Evolutionary conservation across 345 rosid genomes (phyloP).

Genomic region (Lepidium africanum): DNA sequence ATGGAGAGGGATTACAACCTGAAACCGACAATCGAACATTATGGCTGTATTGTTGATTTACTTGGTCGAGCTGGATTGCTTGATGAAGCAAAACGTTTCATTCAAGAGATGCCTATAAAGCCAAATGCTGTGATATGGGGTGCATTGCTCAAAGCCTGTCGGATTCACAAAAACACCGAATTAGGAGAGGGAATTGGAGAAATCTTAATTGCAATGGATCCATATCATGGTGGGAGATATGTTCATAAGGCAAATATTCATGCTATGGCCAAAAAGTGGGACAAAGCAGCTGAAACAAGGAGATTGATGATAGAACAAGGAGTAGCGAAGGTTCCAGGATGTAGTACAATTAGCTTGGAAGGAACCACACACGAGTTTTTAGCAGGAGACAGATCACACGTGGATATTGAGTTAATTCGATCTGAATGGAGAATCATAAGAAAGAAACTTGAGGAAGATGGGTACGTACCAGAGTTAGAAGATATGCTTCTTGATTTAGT

Average conservation of each 20-base stretch:
- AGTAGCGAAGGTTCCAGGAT: constrained; percentile 52
- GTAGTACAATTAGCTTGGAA: constrained; percentile 46
- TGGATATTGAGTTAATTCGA: constrained; percentile 33
- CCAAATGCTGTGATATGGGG: constrained; percentile 68
- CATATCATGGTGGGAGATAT: constrained; percentile 51
- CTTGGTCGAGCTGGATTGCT: constrained; percentile 68
- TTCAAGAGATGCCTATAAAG: constrained; percentile 46
- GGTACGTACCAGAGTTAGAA: constrained; percentile 40
- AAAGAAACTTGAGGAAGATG: constrained; percentile 33
- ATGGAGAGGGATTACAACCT: constrained; percentile 37
- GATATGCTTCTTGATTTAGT: constrained; percentile 35
- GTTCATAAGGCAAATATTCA: constrained; percentile 54
- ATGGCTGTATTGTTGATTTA: constrained; percentile 76
- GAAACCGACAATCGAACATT: constrained; percentile 65
- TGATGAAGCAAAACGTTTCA: constrained; percentile 40
- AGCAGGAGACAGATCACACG: constrained; percentile 52
- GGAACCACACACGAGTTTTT: constrained; percentile 51
- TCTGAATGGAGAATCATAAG: constrained; percentile 34
- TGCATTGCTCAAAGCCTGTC: constrained; percentile 58
- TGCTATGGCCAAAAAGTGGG: constrained; percentile 50
- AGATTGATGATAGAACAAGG: constrained; percentile 42
- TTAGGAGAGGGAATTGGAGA: constrained; percentile 54
- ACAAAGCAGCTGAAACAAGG: constrained; percentile 48
- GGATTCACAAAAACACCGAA: constrained; percentile 39
- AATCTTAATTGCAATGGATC: constrained; percentile 39